Evolutionary conservation across 2,329 filamentous ascomycete species (phyloP), one percentile per base, ranked within the genome.

Genomic region (Onygenales sp.): DNA sequence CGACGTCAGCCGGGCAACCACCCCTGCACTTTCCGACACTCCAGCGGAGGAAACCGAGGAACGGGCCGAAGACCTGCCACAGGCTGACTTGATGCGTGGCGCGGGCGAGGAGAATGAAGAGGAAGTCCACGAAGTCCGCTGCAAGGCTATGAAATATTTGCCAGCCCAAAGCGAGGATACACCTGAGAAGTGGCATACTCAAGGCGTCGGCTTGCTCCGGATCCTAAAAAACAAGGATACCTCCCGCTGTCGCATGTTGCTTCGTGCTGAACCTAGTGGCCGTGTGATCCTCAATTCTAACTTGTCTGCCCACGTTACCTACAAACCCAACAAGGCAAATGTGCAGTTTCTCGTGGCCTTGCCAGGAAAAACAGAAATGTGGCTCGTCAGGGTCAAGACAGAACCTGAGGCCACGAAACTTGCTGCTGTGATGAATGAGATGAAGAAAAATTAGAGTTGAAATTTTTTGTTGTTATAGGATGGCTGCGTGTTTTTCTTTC

Each of bases 241-340:
- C 0, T 81, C 80, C 17, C 76, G 78, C 32, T 79, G 84, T 3
- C 82, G 88, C 42, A 72, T 93, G 45, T 71, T 94, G 17, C 71
- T 91, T 57, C 82, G 88, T 49, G 81, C 82, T n/a, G 86, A 90
- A 58, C 87, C 87, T 0, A 79, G 83, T 57, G 88, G 88, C 13
- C 80, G 85, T 40, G 75, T 92, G 46, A 79, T 86, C 3, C 72
- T 94, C 62, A 94, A 94, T 70, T 81, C 84, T 60, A 69, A 75
- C 17, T 68, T 91, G 48, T 69, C 88, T 36, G 72, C 81, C 2
- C 73, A 77, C n/a, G 70, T 83, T 51, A 74, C 75, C 4, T 91
- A 90, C 72, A 80, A 79, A 62, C 72, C 77, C 6, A 76, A 78
- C 32, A 61, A 60, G 4, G 75, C 66, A 46, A 86, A 54, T 14